Evolutionary conservation across 106 monocot genomes (phyloP).

Genomic region (Narthecium ossifragum): DNA sequence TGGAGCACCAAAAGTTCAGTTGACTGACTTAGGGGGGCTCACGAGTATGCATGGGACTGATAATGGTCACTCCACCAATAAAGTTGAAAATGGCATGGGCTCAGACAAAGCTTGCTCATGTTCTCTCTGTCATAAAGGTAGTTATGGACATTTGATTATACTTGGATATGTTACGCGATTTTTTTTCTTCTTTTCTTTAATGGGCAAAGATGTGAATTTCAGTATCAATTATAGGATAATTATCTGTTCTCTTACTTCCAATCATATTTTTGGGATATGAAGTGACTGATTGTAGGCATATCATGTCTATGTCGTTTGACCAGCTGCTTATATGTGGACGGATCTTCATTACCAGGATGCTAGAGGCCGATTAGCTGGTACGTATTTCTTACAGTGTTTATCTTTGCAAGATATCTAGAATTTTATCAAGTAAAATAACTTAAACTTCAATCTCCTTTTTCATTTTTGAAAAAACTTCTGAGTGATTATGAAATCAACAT

Average conservation of each 20-base stretch:
- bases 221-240: too few species aligned
- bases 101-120: slow-evolving; percentile 28
- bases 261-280: neutral
- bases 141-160: neutral
- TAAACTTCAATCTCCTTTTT: too few species aligned
- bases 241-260: neutral
- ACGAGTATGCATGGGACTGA: neutral
- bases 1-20: neutral
- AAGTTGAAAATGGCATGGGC: slow-evolving; percentile 1
- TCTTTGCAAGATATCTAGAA: too few species aligned
- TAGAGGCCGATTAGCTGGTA: slow-evolving; percentile 44
- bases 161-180: neutral
- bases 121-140: slow-evolving; percentile 51
- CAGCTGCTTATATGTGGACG: slow-evolving; percentile 50
- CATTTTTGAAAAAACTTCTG: too few species aligned
- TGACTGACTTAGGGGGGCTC: neutral
- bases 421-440: too few species aligned
- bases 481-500: too few species aligned
- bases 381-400: too few species aligned
- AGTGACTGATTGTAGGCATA: neutral
- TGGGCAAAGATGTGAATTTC: neutral
- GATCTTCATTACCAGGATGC: slow-evolving; percentile 51
- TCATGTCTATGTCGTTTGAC: slow-evolving; percentile 3
- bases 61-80: neutral
- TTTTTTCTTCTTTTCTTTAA: neutral